These are phyloP conservation scores for Acacia confusa DNA, from an alignment of 306 rosid species.

Conservation along the genomic window DNA sequence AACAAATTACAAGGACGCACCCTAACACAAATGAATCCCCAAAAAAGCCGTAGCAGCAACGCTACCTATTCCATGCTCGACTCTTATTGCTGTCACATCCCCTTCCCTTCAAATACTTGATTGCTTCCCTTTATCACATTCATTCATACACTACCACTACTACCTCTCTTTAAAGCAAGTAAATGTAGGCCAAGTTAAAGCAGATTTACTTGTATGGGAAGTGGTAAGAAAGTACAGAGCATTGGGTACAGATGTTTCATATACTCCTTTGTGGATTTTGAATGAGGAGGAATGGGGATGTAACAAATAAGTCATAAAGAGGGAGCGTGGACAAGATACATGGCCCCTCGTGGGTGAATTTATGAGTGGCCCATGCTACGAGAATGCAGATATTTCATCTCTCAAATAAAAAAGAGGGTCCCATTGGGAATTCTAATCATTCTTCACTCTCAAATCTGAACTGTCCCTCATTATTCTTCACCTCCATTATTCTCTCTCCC, in stretches of 20 bases:
- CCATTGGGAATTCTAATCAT: conserved; percentile 20
- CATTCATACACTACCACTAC: not conserved
- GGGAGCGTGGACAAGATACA: not conserved
- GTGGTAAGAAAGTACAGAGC: not conserved
- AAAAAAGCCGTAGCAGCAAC: conserved; percentile 34
- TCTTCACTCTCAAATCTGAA: conserved; percentile 29
- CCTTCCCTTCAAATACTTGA: not conserved
- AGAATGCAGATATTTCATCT: not conserved
- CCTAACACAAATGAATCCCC: not conserved
- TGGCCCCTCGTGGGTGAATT: conserved; percentile 10
- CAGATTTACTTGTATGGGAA: not conserved
- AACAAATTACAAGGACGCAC: conserved; percentile 19
- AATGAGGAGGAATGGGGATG: not conserved
- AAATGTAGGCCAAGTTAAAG: too few species aligned
- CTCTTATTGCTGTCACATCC: conserved; percentile 30
- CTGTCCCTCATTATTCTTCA: conserved; percentile 33
- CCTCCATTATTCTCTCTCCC: not conserved
- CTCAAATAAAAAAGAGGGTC: conserved; percentile 29
- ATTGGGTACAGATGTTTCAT: not conserved
- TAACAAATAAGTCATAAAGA: not conserved
- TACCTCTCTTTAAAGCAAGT: too few species aligned
- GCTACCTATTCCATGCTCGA: not conserved
- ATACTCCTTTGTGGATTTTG: not conserved
- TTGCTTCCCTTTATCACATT: not conserved
- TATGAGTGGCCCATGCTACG: not conserved